Evolutionary conservation across 2,329 filamentous ascomycete genomes (phyloP), one percentile per base, ranked within the genome.

Genomic region (Xylaria sp.): DNA sequence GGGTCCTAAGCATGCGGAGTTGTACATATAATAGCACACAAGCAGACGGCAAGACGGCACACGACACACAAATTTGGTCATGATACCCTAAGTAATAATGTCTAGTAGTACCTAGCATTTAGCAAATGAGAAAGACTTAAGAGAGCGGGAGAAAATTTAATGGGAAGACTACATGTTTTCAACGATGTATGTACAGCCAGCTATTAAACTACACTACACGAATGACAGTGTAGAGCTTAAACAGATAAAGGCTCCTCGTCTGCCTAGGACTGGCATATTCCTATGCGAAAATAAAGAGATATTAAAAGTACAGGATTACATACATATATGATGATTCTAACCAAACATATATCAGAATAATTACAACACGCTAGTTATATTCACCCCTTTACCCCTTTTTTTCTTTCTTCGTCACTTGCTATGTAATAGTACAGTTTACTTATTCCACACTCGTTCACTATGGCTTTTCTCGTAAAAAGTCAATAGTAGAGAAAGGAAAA

Each of bases 81-180:
- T 76, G 76, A 78, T 77, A 77, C 76, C 76, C 76, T 72, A 70
- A 70, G 70, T 72, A 76, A 67, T 61, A 63, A 73, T 76, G 63
- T 73, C 64, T 75, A 74, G 68, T 74, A 72, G 67, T 66, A 73
- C 41, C 46, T 61, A 73, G 56, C 63, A 71, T 62, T 20, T 51
- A 70, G 52, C 57, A 60, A 34, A 61, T 44, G 37, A 65, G 51
- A 61, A 52, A 46, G 46, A 39, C n/a, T 51, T 13, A 55, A 41
- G 7, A n/a, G 20, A 12, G 18, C 12, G 13, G 15, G 28, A 9
- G 25, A 39, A 48, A 46, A 55, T 25, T 12, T 55, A 15, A 55
- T 37, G n/a, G 9, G 8, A 20, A 55, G 18, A 48, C 23, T 54
- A 20, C 15, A 25, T 20, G 15, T 20, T 20, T n/a, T 54, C 10